These are phyloP conservation scores for Syncephalastrum contaminatum DNA, from an alignment of 371 early-diverging fungal species.

Conservation along the genomic window DNA sequence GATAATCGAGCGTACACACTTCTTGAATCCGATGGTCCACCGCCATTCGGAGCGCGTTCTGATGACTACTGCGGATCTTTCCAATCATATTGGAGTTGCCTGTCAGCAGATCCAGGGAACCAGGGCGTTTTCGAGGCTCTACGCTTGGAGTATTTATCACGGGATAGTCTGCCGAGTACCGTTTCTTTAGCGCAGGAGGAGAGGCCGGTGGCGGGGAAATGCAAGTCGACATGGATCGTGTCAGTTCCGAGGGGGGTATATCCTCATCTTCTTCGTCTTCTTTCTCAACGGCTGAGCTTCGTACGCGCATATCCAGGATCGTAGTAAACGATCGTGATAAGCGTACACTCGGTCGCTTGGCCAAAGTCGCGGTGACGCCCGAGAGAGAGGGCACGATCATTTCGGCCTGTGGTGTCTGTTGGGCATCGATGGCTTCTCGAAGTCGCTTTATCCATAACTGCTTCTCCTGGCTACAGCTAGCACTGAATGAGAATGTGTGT, in stretches of 20 bases:
- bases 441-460: conserved; percentile 39
- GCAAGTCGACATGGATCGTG: conserved; percentile 14
- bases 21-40: conserved; percentile 47
- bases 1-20: conserved; percentile 46
- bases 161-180: conserved; percentile 33
- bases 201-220: conserved; percentile 7
- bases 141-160: conserved; percentile 15
- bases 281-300: neutral
- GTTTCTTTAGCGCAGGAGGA: conserved; percentile 19
- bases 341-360: conserved; percentile 15
- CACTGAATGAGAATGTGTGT: conserved; percentile 44
- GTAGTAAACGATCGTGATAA: conserved; percentile 32
- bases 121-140: conserved; percentile 20
- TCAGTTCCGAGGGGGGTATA: conserved; percentile 2
- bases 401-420: conserved; percentile 18
- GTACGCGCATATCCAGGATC: conserved; percentile 17
- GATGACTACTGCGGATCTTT: conserved; percentile 40
- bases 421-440: conserved; percentile 28
- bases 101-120: conserved; percentile 35
- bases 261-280: neutral
- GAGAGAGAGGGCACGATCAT: conserved; percentile 32
- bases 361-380: conserved; percentile 19
- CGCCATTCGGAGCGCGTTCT: conserved; percentile 34
- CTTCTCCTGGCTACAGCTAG: conserved; percentile 46
- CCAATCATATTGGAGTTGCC: conserved; percentile 29